Conservation (phyloP, 768 basidiomycete species). For the Rhizopogon roseolus region DNA sequence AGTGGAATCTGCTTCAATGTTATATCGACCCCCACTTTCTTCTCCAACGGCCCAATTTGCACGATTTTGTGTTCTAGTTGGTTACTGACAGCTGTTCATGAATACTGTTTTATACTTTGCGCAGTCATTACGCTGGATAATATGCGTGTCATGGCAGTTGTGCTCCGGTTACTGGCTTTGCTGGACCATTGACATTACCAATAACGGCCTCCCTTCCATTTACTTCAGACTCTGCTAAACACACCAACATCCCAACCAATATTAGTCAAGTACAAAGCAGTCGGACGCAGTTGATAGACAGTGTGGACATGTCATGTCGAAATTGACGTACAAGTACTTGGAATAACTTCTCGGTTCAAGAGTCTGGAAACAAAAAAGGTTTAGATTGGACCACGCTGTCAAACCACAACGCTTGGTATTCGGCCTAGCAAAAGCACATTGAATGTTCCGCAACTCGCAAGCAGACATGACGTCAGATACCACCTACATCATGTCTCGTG, state of each 20-base stretch:
- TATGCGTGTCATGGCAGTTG: too few relatives aligned
- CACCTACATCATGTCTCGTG: background rate
- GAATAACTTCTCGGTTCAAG: background rate
- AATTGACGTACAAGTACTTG: background rate
- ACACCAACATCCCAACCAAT: background rate
- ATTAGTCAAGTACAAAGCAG: background rate
- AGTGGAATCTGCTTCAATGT: slow-evolving; percentile 4
- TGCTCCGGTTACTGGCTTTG: background rate
- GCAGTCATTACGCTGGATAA: too few relatives aligned
- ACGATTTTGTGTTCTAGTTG: too few relatives aligned
- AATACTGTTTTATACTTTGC: too few relatives aligned
- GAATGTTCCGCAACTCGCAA: background rate
- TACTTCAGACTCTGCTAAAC: too few relatives aligned
- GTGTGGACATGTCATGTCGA: background rate
- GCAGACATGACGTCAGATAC: background rate
- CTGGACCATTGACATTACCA: background rate
- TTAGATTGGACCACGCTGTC: background rate
- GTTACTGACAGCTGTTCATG: too few relatives aligned
- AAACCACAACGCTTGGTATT: too few relatives aligned
- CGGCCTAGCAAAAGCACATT: background rate
- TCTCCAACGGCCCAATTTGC: too few relatives aligned
- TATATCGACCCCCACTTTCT: background rate
- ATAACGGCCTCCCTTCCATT: background rate
- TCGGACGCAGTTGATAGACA: background rate
- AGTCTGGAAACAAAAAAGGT: background rate